These are phyloP conservation scores for Pestalotiopsis sp. DNA, from an alignment of 2,329 filamentous ascomycete genomes.

Conservation along the genomic window DNA sequence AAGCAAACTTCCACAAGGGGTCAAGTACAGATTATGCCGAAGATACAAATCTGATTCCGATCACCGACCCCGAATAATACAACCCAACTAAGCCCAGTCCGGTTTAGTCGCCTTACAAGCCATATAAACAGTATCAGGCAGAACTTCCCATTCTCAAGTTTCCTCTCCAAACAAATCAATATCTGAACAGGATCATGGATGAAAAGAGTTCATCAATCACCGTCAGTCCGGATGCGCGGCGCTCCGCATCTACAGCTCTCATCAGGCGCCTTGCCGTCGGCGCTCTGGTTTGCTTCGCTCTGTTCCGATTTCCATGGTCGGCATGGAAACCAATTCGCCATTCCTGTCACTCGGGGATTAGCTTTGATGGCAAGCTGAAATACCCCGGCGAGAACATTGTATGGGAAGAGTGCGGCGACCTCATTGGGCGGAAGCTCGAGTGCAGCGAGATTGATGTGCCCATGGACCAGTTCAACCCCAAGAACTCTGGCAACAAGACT, in stretches of 20 bases:
- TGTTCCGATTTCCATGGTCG: background rate
- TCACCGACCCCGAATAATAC: background rate
- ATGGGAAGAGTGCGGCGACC: conserved; percentile 43
- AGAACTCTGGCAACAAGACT: conserved; percentile 36
- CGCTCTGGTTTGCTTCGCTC: conserved; percentile 4
- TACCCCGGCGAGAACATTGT: conserved; percentile 39
- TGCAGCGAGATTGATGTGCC: conserved; percentile 48
- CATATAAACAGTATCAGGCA: background rate
- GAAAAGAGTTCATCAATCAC: background rate
- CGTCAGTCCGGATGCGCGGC: background rate
- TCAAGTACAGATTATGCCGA: background rate
- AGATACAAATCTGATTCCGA: background rate
- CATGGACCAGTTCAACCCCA: conserved; percentile 46
- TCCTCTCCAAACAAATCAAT: background rate
- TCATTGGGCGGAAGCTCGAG: conserved; percentile 40
- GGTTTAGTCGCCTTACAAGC: background rate
- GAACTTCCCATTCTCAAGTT: background rate
- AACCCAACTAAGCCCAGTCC: background rate
- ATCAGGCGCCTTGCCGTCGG: background rate
- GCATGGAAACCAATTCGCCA: background rate
- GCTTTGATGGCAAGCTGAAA: conserved; percentile 4
- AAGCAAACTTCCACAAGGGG: background rate
- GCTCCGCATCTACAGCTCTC: background rate
- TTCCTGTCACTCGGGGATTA: background rate
- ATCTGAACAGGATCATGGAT: background rate